Evolutionary conservation across 1,139 yeast species (phyloP).

Genomic region (Debaryomyces coudertii): DNA sequence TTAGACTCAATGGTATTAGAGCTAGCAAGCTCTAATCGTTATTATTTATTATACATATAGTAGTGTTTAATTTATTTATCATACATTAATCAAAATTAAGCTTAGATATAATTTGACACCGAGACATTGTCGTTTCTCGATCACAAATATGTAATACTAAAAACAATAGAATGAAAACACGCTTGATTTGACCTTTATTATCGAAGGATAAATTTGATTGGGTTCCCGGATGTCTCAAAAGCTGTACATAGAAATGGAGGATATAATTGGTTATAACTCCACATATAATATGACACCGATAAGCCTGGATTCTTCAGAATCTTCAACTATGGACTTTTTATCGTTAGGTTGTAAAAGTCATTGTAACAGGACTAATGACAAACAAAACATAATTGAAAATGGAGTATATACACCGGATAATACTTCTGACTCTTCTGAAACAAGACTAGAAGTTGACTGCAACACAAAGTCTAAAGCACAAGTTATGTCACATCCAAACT

Average conservation of each 20-base stretch:
- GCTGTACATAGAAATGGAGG: constrained; percentile 5
- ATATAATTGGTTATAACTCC: neutral
- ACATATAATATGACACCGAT: neutral
- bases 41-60: constrained; percentile 1
- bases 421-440: neutral
- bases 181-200: neutral
- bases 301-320: constrained; percentile 2
- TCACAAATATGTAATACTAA: neutral
- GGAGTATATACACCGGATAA: constrained; percentile 7
- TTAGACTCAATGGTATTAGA: constrained; percentile 74
- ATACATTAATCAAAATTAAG: neutral
- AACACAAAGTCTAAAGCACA: neutral
- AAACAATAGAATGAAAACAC: neutral
- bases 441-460: neutral
- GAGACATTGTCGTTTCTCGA: constrained; percentile 6
- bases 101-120: neutral
- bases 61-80: constrained; percentile 2
- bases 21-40: constrained; percentile 40
- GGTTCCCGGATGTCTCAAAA: neutral
- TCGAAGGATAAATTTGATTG: neutral
- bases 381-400: neutral
- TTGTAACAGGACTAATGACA: neutral
- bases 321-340: constrained; percentile 2
- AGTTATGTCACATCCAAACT: neutral
- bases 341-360: neutral